phyloP scores from a whole-genome alignment of 148 eudicot species.

The Silene conica region DNA sequence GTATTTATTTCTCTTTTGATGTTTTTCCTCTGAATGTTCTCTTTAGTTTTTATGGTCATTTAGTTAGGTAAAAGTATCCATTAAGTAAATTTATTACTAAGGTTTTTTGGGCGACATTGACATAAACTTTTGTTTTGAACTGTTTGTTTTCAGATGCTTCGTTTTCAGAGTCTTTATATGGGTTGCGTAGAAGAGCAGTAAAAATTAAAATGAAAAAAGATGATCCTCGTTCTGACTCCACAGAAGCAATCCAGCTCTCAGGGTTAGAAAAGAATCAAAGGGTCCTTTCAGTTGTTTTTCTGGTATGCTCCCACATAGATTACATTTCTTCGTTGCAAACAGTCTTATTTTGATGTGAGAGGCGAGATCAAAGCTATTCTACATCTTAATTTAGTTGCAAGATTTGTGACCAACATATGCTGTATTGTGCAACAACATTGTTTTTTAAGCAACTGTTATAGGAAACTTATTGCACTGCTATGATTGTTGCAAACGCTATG shows the following conservation, averaged over 20 bases:
- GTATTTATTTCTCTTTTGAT: not conserved
- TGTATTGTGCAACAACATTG: no score
- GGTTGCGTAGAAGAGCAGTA: slow-evolving; percentile 82
- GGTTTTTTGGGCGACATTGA: slow-evolving; percentile 8
- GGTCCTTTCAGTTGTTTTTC: slow-evolving; percentile 86
- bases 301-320: slow-evolving; percentile 46
- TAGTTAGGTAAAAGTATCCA: not conserved
- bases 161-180: slow-evolving; percentile 89
- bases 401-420: not conserved
- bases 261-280: slow-evolving; percentile 71
- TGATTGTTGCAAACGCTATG: no score
- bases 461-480: no score
- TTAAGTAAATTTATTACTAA: not conserved
- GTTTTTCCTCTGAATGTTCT: not conserved
- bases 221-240: slow-evolving; percentile 30
- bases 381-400: not conserved
- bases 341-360: not conserved
- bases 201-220: slow-evolving; percentile 48
- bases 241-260: slow-evolving; percentile 51
- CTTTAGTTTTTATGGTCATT: not conserved
- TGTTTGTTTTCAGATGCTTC: slow-evolving; percentile 68
- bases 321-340: slow-evolving; percentile 1
- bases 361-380: not conserved
- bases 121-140: slow-evolving; percentile 13
- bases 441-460: no score